These are phyloP conservation scores for Aspergillus novoparasiticus DNA, from an alignment of 2,329 filamentous ascomycete species.

Conservation along the genomic window DNA sequence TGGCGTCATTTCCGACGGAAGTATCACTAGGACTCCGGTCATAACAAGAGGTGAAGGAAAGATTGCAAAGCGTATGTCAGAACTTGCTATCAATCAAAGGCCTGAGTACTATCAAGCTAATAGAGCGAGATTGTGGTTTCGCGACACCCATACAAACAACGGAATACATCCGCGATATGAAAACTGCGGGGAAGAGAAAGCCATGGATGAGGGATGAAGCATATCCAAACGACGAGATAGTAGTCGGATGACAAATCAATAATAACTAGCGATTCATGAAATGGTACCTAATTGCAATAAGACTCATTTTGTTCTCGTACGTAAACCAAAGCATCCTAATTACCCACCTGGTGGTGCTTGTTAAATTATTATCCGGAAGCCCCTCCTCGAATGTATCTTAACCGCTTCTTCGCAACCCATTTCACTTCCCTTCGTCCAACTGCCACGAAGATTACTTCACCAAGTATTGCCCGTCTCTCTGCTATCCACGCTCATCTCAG, in stretches of 20 bases:
- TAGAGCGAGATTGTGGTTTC: not conserved
- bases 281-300: not conserved
- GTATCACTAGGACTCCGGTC: too few relatives aligned
- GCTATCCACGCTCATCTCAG: conserved; percentile 12
- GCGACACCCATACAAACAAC: not conserved
- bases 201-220: not conserved
- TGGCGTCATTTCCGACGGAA: conserved; percentile 1
- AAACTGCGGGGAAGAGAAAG: conserved; percentile 6
- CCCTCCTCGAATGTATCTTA: conserved; percentile 9
- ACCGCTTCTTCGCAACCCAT: conserved; percentile 5
- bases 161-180: not conserved
- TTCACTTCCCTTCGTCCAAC: conserved; percentile 5
- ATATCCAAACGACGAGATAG: conserved; percentile 2
- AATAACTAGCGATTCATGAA: not conserved
- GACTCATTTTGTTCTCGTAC: not conserved
- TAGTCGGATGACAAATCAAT: conserved; percentile 13
- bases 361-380: conserved; percentile 6
- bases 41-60: not conserved
- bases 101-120: not conserved
- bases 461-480: conserved; percentile 11
- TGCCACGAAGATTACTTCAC: conserved; percentile 2
- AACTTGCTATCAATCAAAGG: not conserved
- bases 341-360: not conserved
- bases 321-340: not conserved
- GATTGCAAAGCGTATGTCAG: not conserved